Conservation (phyloP, 176 grass and related monocot species). For the Aegilops speltoides region DNA sequence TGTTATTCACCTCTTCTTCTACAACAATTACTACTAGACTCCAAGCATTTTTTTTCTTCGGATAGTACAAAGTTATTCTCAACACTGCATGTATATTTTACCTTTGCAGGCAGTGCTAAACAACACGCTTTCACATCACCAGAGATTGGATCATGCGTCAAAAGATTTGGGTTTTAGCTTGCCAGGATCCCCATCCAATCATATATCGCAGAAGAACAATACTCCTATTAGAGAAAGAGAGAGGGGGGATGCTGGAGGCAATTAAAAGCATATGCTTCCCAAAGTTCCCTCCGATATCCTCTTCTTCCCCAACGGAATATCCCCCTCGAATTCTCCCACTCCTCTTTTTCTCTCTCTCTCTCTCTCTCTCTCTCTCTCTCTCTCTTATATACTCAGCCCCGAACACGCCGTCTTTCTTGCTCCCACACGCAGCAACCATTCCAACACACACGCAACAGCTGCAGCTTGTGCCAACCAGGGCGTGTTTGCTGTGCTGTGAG, state of each 20-base stretch:
- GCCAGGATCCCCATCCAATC: background rate
- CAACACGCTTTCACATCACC: background rate
- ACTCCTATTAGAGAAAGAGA: background rate
- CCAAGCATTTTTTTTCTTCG: background rate
- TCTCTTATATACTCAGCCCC: conserved; percentile 30
- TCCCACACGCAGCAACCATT: background rate
- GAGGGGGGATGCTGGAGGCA: background rate
- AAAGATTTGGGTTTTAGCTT: background rate
- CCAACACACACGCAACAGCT: too few relatives aligned
- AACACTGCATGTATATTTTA: background rate
- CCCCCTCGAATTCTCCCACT: background rate
- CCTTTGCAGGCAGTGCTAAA: too few relatives aligned
- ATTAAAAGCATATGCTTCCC: conserved; percentile 34
- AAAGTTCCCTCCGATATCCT: conserved; percentile 53
- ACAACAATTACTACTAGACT: background rate
- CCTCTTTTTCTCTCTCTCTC: conserved; percentile 6
- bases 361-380: background rate
- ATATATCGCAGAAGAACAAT: background rate
- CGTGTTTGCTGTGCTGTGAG: too few relatives aligned
- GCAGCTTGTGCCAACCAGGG: too few relatives aligned
- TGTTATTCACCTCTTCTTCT: background rate
- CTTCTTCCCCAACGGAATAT: conserved; percentile 35
- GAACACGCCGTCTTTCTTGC: background rate
- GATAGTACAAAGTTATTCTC: background rate
- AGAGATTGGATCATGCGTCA: background rate